Conservation (phyloP, 2,329 filamentous ascomycete species). For the Alternaria brassicae region DNA sequence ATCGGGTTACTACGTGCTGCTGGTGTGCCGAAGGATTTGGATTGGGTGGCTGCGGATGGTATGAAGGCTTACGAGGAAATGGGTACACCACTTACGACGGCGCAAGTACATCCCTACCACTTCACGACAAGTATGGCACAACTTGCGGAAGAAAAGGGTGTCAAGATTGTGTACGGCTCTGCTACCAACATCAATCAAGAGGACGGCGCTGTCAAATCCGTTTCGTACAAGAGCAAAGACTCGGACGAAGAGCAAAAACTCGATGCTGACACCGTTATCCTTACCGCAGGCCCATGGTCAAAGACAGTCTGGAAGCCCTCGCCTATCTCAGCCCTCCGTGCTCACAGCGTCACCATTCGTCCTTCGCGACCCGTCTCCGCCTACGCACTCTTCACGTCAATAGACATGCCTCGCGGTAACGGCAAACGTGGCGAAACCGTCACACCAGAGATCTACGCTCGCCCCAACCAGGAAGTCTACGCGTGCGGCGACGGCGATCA, state of each 20-base stretch:
- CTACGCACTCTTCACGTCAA: constrained; percentile 86
- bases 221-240: constrained; percentile 67
- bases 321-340: constrained; percentile 66
- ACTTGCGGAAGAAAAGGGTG: constrained; percentile 69
- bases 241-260: constrained; percentile 56
- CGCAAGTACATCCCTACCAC: constrained; percentile 90
- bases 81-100: constrained; percentile 80
- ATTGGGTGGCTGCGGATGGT: constrained; percentile 78
- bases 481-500: constrained; percentile 91
- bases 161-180: constrained; percentile 68
- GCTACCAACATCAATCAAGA: constrained; percentile 71
- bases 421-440: constrained; percentile 59
- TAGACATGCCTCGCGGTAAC: constrained; percentile 69
- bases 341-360: constrained; percentile 68
- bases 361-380: constrained; percentile 68
- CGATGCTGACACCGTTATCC: constrained; percentile 63
- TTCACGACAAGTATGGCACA: constrained; percentile 86
- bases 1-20: constrained; percentile 61
- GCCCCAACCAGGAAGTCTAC: constrained; percentile 88
- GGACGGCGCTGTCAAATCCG: constrained; percentile 64
- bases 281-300: constrained; percentile 70
- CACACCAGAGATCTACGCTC: constrained; percentile 91
- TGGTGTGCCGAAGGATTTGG: constrained; percentile 75
- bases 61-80: constrained; percentile 80
- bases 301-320: constrained; percentile 59